Conservation (phyloP, 257 asterid species). For the Scutellaria barbata region DNA sequence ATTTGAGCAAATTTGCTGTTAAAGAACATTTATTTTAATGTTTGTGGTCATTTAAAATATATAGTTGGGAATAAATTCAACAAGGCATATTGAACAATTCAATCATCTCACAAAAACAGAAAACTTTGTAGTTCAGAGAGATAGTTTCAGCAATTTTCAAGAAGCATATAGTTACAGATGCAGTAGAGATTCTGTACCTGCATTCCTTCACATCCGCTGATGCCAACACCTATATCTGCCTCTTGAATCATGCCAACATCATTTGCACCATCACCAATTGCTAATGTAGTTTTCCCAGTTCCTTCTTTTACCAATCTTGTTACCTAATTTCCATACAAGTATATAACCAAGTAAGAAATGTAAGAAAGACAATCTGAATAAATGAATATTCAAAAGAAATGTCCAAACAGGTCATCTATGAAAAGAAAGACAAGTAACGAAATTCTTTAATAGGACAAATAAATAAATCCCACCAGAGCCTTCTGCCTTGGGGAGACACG, state of each 20-base stretch:
- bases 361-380: not conserved
- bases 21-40: too few relatives aligned
- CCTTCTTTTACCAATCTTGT: conserved; percentile 97
- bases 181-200: conserved; percentile 68
- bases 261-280: conserved; percentile 99
- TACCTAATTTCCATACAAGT: conserved; percentile 52
- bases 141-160: not conserved
- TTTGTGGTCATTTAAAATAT: too few relatives aligned
- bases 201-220: conserved; percentile 99
- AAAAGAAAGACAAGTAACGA: conserved; percentile 23
- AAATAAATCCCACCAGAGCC: conserved; percentile 69
- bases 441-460: conserved; percentile 29
- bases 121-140: not conserved
- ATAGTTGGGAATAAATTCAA: too few relatives aligned
- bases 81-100: too few relatives aligned
- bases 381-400: conserved; percentile 26
- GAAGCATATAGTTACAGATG: not conserved
- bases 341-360: conserved; percentile 30
- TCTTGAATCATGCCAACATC: conserved; percentile 99
- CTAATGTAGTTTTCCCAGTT: conserved; percentile 92
- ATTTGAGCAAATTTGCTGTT: too few relatives aligned
- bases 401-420: conserved; percentile 23
- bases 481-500: conserved; percentile 99
- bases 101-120: not conserved
- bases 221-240: conserved; percentile 99